Conservation (phyloP, 148 eudicot genomes). For the Beta vulgaris region DNA sequence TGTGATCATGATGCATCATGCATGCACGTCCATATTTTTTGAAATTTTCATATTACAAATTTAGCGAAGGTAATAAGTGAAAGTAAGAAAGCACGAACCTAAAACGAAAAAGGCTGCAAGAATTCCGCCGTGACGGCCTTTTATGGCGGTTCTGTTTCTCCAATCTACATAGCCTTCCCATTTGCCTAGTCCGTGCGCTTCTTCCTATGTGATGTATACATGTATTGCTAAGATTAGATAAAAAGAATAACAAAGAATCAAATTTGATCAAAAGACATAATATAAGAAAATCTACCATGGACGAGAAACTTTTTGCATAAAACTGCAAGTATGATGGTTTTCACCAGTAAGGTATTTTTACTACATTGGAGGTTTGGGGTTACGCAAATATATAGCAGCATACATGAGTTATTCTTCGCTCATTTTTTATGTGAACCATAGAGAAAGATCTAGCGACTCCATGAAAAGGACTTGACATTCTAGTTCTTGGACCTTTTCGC, state of each 20-base stretch:
- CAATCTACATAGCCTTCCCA: slow-evolving; percentile 71
- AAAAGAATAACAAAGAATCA: not conserved
- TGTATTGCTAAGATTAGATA: not conserved
- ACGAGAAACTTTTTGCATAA: not conserved
- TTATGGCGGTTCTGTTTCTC: slow-evolving; percentile 56
- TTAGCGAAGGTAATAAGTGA: not conserved
- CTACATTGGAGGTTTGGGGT: slow-evolving; percentile 11
- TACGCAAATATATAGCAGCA: slow-evolving; percentile 37
- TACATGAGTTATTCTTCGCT: slow-evolving; percentile 6
- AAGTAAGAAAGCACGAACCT: slow-evolving; percentile 36
- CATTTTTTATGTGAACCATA: slow-evolving; percentile 17
- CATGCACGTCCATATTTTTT: too few relatives aligned
- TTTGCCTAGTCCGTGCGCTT: slow-evolving; percentile 29
- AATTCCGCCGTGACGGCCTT: slow-evolving; percentile 68
- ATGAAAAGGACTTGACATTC: slow-evolving; percentile 43
- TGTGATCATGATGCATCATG: too few relatives aligned
- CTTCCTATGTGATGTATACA: slow-evolving; percentile 37
- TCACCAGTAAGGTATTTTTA: not conserved
- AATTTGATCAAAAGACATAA: not conserved
- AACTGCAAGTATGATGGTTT: slow-evolving; percentile 1
- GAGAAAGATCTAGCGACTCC: slow-evolving; percentile 56
- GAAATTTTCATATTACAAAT: too few relatives aligned
- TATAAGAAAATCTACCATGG: not conserved
- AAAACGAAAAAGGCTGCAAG: slow-evolving; percentile 65
- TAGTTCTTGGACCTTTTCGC: slow-evolving; percentile 18